Percentiles rank a stretch among this genome's conserved stretches.
Evolutionary conservation across 805 yeast genomes (phyloP).

Genomic region (Dipodascus geniculatus): DNA sequence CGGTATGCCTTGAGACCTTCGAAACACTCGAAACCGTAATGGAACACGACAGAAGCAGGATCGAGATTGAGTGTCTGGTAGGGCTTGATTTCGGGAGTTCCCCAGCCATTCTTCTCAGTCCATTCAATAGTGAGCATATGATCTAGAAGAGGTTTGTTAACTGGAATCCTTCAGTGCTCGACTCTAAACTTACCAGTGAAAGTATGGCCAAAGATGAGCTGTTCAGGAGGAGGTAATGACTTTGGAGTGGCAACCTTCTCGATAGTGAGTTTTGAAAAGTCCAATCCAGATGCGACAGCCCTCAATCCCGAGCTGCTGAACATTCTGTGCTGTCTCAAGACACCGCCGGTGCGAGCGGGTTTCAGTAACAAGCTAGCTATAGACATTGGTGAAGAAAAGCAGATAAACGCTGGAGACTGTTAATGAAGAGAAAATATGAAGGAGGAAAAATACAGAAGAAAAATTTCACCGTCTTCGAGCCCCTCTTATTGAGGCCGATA

Average conservation of each 20-base stretch:
- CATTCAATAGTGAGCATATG: constrained; percentile 87
- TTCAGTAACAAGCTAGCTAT: neutral
- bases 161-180: neutral
- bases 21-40: constrained; percentile 87
- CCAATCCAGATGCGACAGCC: constrained; percentile 31
- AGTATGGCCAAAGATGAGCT: constrained; percentile 57
- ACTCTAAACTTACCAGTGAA: constrained; percentile 38
- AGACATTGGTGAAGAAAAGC: no score
- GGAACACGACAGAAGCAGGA: constrained; percentile 86
- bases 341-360: neutral
- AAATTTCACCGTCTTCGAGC: no score
- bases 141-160: constrained; percentile 20
- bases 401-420: neutral
- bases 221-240: constrained; percentile 43
- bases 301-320: constrained; percentile 2
- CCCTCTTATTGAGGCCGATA: no score
- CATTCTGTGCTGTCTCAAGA: neutral
- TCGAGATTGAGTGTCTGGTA: constrained; percentile 66
- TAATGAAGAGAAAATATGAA: neutral
- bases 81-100: constrained; percentile 75
- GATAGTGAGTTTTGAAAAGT: constrained; percentile 42
- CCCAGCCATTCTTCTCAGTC: constrained; percentile 75
- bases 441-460: neutral
- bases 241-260: constrained; percentile 40
- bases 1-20: constrained; percentile 94